Conservation (phyloP, 163 green algal genomes). For the Prototheca wickerhamii region DNA sequence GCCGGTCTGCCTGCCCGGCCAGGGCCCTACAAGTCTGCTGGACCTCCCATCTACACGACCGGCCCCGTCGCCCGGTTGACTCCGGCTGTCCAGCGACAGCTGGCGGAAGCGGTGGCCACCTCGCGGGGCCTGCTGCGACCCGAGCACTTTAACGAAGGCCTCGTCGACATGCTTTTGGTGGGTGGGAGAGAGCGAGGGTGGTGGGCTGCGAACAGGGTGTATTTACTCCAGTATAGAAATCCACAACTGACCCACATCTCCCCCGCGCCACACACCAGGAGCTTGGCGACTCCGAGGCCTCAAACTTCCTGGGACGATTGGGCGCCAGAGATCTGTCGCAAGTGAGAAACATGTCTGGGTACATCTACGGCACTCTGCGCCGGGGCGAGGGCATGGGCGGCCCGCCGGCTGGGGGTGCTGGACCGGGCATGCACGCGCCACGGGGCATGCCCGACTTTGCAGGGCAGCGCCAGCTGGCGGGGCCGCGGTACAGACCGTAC, state of each 20-base stretch:
- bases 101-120: constrained; percentile 1
- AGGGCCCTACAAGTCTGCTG: not conserved
- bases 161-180: constrained; percentile 13
- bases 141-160: constrained; percentile 19
- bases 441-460: too few species aligned
- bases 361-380: not conserved
- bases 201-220: not conserved
- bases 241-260: not conserved
- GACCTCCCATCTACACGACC: not conserved
- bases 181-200: not conserved
- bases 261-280: not conserved
- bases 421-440: too few species aligned
- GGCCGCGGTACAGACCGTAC: not conserved
- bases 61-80: not conserved
- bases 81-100: constrained; percentile 9
- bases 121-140: constrained; percentile 8
- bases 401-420: too few species aligned
- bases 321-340: not conserved
- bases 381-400: too few species aligned
- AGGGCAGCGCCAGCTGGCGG: too few species aligned
- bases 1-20: constrained; percentile 1
- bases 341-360: not conserved
- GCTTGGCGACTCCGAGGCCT: not conserved
- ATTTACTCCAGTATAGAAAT: too few species aligned
- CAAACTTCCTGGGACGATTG: not conserved